These are phyloP conservation scores for Friedmanniomyces simplex DNA, from an alignment of 495 filamentous ascomycete species.

Conservation along the genomic window DNA sequence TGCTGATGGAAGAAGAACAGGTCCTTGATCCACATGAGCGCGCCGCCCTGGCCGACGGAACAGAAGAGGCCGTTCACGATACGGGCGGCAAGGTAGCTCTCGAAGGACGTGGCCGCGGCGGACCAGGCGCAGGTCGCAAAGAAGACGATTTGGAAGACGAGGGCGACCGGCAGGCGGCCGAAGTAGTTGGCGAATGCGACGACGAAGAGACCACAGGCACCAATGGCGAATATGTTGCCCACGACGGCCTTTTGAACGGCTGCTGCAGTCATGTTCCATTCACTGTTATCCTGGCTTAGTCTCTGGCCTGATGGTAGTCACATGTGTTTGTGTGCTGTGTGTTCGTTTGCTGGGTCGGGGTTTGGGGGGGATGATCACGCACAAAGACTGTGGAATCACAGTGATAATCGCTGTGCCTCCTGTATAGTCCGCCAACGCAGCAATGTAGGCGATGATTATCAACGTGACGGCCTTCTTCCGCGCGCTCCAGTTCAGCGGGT, in stretches of 20 bases:
- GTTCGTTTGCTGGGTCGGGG: too few species aligned
- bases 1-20: constrained; percentile 17
- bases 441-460: constrained; percentile 9
- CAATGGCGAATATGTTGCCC: constrained; percentile 15
- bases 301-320: too few species aligned
- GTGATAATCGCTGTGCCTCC: constrained; percentile 14
- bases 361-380: neutral
- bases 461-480: constrained; percentile 8
- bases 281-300: neutral
- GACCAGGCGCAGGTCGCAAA: constrained; percentile 10
- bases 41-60: constrained; percentile 8
- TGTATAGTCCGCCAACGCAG: constrained; percentile 10
- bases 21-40: constrained; percentile 16
- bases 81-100: constrained; percentile 9
- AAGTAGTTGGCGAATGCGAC: constrained; percentile 10
- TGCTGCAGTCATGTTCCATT: constrained; percentile 6
- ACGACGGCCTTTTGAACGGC: constrained; percentile 9
- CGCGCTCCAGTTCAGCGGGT: constrained; percentile 14
- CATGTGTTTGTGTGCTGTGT: too few species aligned
- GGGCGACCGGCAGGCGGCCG: constrained; percentile 7
- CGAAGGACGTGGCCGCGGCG: constrained; percentile 11
- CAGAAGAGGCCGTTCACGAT: constrained; percentile 9
- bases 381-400: constrained; percentile 12
- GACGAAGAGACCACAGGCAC: constrained; percentile 10
- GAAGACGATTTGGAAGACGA: constrained; percentile 5